phyloP scores from a whole-genome alignment of 148 eudicot genomes.

The Chenopodium quinoa region DNA sequence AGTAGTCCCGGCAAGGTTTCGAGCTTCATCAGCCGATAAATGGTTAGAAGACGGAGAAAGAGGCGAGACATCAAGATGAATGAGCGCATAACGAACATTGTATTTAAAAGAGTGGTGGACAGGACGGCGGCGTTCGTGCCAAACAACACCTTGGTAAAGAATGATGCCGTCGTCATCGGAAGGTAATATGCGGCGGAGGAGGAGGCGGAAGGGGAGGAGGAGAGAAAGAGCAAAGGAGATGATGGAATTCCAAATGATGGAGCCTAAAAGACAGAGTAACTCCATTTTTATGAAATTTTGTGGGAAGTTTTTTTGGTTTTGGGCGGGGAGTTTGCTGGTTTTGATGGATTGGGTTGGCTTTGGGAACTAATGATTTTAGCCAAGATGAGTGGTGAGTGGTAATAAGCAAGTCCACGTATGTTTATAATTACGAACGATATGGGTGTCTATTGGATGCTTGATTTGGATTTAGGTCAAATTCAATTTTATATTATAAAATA shows the following conservation, averaged over 20 bases:
- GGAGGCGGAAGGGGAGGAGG: constrained; percentile 40
- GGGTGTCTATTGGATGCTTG: no score
- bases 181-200: constrained; percentile 24
- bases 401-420: not conserved
- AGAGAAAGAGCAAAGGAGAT: constrained; percentile 41
- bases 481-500: no score
- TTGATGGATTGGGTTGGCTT: not conserved
- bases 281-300: constrained; percentile 34
- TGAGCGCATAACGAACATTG: constrained; percentile 70
- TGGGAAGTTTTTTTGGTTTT: not conserved
- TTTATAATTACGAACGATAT: no score
- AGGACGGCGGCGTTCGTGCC: constrained; percentile 91
- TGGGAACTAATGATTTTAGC: not conserved
- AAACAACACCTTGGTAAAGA: constrained; percentile 74
- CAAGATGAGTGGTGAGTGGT: not conserved
- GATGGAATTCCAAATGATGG: constrained; percentile 36
- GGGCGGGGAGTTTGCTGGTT: not conserved
- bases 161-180: constrained; percentile 22
- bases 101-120: constrained; percentile 74
- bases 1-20: constrained; percentile 42
- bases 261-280: constrained; percentile 43
- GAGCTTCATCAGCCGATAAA: constrained; percentile 55
- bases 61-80: constrained; percentile 58
- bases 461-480: no score
- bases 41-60: constrained; percentile 39